Base-by-base conservation (phyloP, 1,284 basidiomycete species). In the Melampsora larici-populina region DNA sequence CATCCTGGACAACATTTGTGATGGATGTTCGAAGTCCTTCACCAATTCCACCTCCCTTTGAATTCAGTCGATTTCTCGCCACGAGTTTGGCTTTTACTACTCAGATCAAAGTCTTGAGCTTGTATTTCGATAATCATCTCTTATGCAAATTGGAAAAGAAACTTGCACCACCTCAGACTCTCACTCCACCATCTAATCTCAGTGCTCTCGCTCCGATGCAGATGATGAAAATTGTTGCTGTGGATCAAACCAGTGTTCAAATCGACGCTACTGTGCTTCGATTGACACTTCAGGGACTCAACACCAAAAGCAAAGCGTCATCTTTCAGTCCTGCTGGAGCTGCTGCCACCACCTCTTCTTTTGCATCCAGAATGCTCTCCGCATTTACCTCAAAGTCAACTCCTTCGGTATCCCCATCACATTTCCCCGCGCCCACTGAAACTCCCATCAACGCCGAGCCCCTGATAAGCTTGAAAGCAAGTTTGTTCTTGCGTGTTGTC, bases 1-100 rank as follows among this genome's bases (percentile, higher is more conserved):
- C 33, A 17, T 55, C 24, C 26, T 97, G 94, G 93, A 97, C 96
- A 3, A 88, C 90, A 0, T 97, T 99, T 84, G 89, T 92, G 79
- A 96, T 99, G 92, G 86, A 87, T 2, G 87, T 98, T 1, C 89
- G 97, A 55, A 92, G 97, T 82, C 89, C 92, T 1, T 86, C 88
- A 0, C 89, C 93, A 0, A 90, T 97, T 66, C 94, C 95, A 2
- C 87, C 91, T 4, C 86, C 87, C 0, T 91, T 96, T 78, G 93
- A 95, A 81, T 90, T 97, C 79, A 89, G 91, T 46, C 89, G 92
- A 48, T 99, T 99, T 84, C 87, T 99, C 21, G 88, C 91, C 24
- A 96, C 94, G 0, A 94, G 92, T 0, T 90, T 99, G 78, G 96
- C 94, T 0, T 99, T 99, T 85, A 99, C 98, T 89, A 87, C 88